Conservation (phyloP, 2,329 filamentous ascomycete species). For the Atkinsonella hypoxylon region DNA sequence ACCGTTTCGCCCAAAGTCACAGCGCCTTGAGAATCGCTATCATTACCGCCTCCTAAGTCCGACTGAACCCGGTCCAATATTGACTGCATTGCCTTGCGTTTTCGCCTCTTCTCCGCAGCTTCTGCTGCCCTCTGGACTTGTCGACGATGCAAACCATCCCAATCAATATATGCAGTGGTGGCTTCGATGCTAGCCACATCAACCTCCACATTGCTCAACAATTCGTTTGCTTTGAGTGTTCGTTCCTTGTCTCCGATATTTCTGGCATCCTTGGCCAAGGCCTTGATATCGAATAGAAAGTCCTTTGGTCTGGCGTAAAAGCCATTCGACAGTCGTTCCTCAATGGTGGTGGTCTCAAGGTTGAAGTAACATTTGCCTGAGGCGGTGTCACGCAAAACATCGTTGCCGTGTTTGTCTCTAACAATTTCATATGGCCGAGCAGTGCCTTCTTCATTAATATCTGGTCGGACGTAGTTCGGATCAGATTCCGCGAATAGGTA, state of each 20-base stretch:
- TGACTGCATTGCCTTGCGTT: conserved; percentile 50
- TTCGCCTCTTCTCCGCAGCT: conserved; percentile 47
- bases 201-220: conserved; percentile 86
- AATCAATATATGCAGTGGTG: conserved; percentile 57
- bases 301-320: conserved; percentile 88
- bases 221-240: conserved; percentile 78
- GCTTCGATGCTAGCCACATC: conserved; percentile 70
- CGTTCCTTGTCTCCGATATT: conserved; percentile 73
- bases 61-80: conserved; percentile 37
- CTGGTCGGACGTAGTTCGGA: conserved; percentile 53
- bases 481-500: conserved; percentile 81
- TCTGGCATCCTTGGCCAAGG: conserved; percentile 73
- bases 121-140: conserved; percentile 54
- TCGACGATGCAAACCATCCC: conserved; percentile 67
- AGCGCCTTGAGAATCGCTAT: conserved; percentile 42
- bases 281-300: conserved; percentile 78
- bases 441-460: conserved; percentile 36
- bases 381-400: conserved; percentile 62
- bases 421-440: conserved; percentile 68
- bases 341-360: conserved; percentile 81
- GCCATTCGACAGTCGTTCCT: conserved; percentile 91
- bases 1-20: conserved; percentile 54
- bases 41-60: conserved; percentile 37
- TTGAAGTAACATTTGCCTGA: conserved; percentile 91
- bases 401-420: conserved; percentile 65